Conservation (phyloP, 768 basidiomycete species). For the Calocybe cyanea region DNA sequence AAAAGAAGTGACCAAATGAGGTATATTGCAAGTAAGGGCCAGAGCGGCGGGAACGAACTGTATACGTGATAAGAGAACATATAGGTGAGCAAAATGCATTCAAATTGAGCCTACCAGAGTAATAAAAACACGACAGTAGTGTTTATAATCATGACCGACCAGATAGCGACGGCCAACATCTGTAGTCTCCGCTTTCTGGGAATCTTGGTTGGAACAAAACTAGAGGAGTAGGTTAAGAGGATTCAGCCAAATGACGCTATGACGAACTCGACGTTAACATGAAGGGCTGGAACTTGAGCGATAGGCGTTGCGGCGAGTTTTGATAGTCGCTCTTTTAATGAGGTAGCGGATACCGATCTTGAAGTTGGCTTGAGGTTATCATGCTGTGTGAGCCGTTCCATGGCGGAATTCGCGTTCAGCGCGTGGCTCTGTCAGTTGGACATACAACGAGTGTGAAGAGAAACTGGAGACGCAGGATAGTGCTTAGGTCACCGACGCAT, state of each 20-base stretch:
- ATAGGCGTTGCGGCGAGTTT: constrained; percentile 56
- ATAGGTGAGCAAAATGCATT: background rate
- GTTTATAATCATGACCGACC: constrained; percentile 80
- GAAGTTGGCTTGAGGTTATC: constrained; percentile 33
- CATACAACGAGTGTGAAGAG: background rate
- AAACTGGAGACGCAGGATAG: constrained; percentile 5
- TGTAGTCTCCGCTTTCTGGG: constrained; percentile 85
- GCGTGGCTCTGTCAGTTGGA: background rate
- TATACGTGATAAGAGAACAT: background rate
- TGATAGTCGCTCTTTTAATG: constrained; percentile 60
- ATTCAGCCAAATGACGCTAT: no score
- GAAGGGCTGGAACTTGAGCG: constrained; percentile 60
- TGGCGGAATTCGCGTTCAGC: constrained; percentile 3
- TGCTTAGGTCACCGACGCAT: background rate
- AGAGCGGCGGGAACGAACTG: constrained; percentile 85
- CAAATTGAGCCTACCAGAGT: constrained; percentile 60
- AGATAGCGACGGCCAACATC: constrained; percentile 83
- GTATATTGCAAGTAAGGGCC: constrained; percentile 82
- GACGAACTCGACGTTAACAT: constrained; percentile 73
- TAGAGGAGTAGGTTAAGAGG: constrained; percentile 28
- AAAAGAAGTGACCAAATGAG: constrained; percentile 72
- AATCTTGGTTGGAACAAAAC: constrained; percentile 84
- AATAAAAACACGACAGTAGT: constrained; percentile 65
- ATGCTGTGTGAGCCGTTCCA: constrained; percentile 12
- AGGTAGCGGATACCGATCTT: constrained; percentile 55